phyloP scores from a whole-genome alignment of 2,329 filamentous ascomycete genomes.

The Sodiomyces alkalinus region DNA sequence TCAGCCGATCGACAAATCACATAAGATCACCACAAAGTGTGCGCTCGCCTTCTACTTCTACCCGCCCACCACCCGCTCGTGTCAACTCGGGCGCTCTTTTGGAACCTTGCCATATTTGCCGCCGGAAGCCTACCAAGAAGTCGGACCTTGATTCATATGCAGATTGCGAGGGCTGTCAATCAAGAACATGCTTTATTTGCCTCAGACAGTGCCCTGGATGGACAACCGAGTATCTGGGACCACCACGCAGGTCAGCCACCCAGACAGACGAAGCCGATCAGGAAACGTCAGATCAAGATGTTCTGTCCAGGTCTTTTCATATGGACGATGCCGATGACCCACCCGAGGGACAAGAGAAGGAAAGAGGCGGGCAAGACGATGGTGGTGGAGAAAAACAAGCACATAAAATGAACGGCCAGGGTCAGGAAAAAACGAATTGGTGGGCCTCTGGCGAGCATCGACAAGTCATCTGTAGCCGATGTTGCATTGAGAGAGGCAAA shows the following conservation, averaged over 20 bases:
- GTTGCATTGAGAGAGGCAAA: conserved; percentile 48
- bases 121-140: conserved; percentile 47
- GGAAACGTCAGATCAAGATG: conserved; percentile 17
- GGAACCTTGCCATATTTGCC: conserved; percentile 52
- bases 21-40: no score
- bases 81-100: conserved; percentile 16
- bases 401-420: no score
- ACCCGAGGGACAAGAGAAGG: no score
- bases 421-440: conserved; percentile 11
- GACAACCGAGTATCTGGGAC: conserved; percentile 13
- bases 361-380: conserved; percentile 4
- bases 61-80: conserved; percentile 4
- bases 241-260: no score
- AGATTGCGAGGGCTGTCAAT: conserved; percentile 45
- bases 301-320: conserved; percentile 27
- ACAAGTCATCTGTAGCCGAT: conserved; percentile 47
- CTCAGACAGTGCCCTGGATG: conserved; percentile 45
- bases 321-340: conserved; percentile 33
- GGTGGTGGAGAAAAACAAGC: no score
- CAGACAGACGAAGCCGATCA: no score
- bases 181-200: conserved; percentile 54
- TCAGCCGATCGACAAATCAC: no score
- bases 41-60: conserved; percentile 3
- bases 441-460: conserved; percentile 29
- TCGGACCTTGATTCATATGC: conserved; percentile 51